These are phyloP conservation scores for Globisporangium spinosum DNA, from an alignment of 352 stramenopile genomes.

Conservation along the genomic window DNA sequence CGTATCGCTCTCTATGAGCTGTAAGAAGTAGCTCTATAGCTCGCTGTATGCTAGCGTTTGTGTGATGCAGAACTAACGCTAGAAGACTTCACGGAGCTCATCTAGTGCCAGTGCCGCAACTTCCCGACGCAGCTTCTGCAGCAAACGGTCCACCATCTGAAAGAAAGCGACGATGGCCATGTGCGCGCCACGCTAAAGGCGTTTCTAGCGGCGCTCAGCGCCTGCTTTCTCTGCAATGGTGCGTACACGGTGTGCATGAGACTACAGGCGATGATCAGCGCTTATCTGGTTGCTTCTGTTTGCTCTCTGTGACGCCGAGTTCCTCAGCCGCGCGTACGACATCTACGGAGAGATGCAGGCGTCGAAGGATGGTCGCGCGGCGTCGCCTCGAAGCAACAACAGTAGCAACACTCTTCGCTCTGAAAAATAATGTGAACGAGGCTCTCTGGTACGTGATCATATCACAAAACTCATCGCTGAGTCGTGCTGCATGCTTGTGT, in stretches of 20 bases:
- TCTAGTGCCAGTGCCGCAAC: conserved; percentile 55
- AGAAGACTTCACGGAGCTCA: conserved; percentile 55
- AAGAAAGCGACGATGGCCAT: conserved; percentile 28
- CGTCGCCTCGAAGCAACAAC: conserved; percentile 23
- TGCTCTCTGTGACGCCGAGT: conserved; percentile 28
- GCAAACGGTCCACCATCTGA: conserved; percentile 39
- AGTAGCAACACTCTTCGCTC: conserved; percentile 16
- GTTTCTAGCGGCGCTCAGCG: conserved; percentile 35
- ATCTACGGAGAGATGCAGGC: conserved; percentile 43
- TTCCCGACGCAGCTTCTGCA: conserved; percentile 37
- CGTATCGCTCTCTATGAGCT: neutral
- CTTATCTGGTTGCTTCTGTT: neutral
- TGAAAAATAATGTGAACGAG: conserved; percentile 29
- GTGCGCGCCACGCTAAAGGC: conserved; percentile 24
- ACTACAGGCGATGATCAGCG: neutral
- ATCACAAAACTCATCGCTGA: neutral
- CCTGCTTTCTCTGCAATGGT: conserved; percentile 58
- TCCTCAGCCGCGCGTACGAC: conserved; percentile 41
- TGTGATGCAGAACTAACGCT: conserved; percentile 36
- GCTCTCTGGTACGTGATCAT: neutral
- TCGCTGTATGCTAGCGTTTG: neutral
- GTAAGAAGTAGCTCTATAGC: neutral
- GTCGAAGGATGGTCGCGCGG: conserved; percentile 23
- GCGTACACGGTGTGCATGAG: neutral
- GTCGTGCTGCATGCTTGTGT: neutral